These are phyloP conservation scores for Hericium rajendrae DNA, from an alignment of 768 basidiomycete genomes.

Conservation along the genomic window DNA sequence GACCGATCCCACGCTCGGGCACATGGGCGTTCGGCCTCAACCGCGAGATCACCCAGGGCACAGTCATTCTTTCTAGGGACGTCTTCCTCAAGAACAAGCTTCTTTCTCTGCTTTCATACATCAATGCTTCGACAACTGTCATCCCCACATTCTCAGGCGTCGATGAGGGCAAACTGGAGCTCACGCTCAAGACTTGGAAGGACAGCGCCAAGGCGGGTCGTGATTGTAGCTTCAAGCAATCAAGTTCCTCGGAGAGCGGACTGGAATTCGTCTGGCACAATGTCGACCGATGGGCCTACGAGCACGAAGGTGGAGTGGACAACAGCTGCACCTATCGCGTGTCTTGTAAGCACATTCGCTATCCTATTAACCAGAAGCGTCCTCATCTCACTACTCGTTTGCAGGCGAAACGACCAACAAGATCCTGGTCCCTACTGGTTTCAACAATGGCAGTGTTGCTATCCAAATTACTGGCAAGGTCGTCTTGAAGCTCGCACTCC, in stretches of 20 bases:
- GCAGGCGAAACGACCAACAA: not conserved
- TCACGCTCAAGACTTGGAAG: constrained; percentile 19
- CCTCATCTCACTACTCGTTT: not conserved
- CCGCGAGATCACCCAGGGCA: constrained; percentile 18
- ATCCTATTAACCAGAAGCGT: not conserved
- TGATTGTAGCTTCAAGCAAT: not conserved
- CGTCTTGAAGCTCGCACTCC: not conserved
- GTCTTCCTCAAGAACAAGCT: constrained; percentile 21
- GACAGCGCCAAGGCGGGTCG: not conserved
- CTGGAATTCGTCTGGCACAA: not conserved
- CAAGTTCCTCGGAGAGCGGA: not conserved
- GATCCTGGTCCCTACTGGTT: not conserved
- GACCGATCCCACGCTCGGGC: not conserved
- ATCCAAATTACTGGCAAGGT: not conserved
- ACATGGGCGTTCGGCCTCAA: constrained; percentile 5
- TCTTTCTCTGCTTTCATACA: constrained; percentile 14
- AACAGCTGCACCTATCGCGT: not conserved
- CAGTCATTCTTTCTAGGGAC: constrained; percentile 16
- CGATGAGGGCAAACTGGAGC: constrained; percentile 12
- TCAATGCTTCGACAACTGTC: constrained; percentile 22
- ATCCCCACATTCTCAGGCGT: constrained; percentile 17
- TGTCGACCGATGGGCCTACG: not conserved
- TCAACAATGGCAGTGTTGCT: not conserved
- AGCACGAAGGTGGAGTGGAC: not conserved
- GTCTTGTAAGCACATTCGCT: not conserved